Evolutionary conservation across 2,329 filamentous ascomycete species (phyloP), one percentile per base, ranked within the genome.

Genomic region (Remersonia thermophila): DNA sequence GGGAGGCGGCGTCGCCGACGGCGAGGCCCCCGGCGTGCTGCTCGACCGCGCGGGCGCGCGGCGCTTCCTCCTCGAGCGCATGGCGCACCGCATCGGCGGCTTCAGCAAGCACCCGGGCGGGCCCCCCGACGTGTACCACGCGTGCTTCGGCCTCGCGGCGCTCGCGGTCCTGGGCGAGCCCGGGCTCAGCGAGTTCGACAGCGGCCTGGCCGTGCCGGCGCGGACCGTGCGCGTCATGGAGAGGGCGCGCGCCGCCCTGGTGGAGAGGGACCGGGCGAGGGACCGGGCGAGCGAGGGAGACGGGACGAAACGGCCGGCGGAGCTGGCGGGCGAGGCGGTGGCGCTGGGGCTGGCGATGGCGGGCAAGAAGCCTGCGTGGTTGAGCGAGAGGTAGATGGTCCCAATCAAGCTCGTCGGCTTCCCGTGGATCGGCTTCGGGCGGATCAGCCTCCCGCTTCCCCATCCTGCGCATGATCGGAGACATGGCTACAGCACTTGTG

Each of bases 91-190:
- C 13, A 81, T 95, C 16, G 83, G 83, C 30, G 83, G 83, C 1
- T 91, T 91, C 56, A 73, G 75, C n/a, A 89, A 91, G 52, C 57
- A 67, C 9, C 73, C 77, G 0, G 77, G 75, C 5, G 68, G 72
- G 10, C 72, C 72, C 30, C 83, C 83, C 10, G 83, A 84, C 61
- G 67, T 96, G 17, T 84, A 93, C 47, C 91, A 98, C 55, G 83
- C 82, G 0, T 95, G 87, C 54, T 71, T 96, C 20, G 91, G 86
- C 0, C 69, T 96, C 25, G 82, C 85, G 2, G 80, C 83, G 1
- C 63, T 98, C 27, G 76, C 80, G 0, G 71, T 83, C 12, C 71
- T 86, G 55, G 74, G 75, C 7, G 83, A 93, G 46, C 55, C 68
- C 1, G 73, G 73, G 0, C 55, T 96, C 27, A 80, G 79, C 43